These are phyloP conservation scores for Mycena galopus DNA, from an alignment of 768 basidiomycete genomes.

Conservation along the genomic window DNA sequence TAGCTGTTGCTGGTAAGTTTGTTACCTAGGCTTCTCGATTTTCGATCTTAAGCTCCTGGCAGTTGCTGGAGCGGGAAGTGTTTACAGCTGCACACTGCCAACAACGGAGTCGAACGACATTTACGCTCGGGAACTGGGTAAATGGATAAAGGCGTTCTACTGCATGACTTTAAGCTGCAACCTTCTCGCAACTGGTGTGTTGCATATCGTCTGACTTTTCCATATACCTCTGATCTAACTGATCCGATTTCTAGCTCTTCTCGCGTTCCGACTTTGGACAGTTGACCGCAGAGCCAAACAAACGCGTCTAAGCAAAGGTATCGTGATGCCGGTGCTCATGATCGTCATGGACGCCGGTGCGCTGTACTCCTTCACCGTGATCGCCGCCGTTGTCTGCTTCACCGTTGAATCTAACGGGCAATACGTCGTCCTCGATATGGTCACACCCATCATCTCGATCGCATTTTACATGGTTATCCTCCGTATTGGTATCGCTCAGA, in stretches of 20 bases:
- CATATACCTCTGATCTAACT: neutral
- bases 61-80: slow-evolving; percentile 7
- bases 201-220: neutral
- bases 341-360: slow-evolving; percentile 53
- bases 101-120: slow-evolving; percentile 31
- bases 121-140: slow-evolving; percentile 41
- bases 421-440: slow-evolving; percentile 53
- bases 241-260: slow-evolving; percentile 5
- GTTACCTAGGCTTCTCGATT: neutral
- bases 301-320: slow-evolving; percentile 35
- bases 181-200: slow-evolving; percentile 45
- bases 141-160: slow-evolving; percentile 53
- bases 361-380: slow-evolving; percentile 52
- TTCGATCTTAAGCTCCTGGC: neutral
- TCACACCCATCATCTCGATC: slow-evolving; percentile 55
- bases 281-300: slow-evolving; percentile 41
- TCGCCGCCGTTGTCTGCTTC: slow-evolving; percentile 48
- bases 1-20: slow-evolving; percentile 37
- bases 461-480: slow-evolving; percentile 59
- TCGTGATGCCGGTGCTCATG: slow-evolving; percentile 42
- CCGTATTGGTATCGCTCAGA: slow-evolving; percentile 45
- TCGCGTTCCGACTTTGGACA: slow-evolving; percentile 21
- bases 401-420: slow-evolving; percentile 44
- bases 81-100: slow-evolving; percentile 4
- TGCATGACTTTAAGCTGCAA: slow-evolving; percentile 48